These are phyloP conservation scores for Penicillium paxilli DNA, from an alignment of 495 filamentous ascomycete species.

Conservation along the genomic window DNA sequence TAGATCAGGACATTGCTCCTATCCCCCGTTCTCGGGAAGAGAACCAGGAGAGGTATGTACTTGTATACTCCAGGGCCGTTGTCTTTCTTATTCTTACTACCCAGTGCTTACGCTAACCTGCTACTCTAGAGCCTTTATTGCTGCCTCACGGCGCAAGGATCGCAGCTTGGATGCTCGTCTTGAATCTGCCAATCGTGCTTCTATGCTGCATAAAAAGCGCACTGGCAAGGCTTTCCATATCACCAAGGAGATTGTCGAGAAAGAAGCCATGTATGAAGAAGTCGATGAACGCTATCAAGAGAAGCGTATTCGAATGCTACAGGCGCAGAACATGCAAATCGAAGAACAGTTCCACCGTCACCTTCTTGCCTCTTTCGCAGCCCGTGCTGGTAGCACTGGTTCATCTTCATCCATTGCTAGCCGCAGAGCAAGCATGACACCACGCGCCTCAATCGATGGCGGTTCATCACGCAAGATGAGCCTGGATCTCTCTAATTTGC, in stretches of 20 bases:
- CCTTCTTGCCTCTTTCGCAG: conserved; percentile 35
- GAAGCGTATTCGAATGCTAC: conserved; percentile 44
- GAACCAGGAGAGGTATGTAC: conserved; percentile 78
- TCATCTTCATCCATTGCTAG: conserved; percentile 20
- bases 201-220: conserved; percentile 84
- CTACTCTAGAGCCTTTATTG: conserved; percentile 78
- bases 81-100: not conserved
- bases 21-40: conserved; percentile 62
- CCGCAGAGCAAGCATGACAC: conserved; percentile 25
- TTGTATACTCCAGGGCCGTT: not conserved
- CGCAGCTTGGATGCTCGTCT: conserved; percentile 86
- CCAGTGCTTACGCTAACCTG: not conserved
- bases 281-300: conserved; percentile 70
- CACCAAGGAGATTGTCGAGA: conserved; percentile 83
- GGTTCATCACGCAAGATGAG: conserved; percentile 38
- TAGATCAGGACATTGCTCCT: conserved; percentile 38
- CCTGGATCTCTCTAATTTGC: conserved; percentile 38
- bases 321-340: conserved; percentile 44
- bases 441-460: conserved; percentile 30
- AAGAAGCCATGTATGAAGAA: conserved; percentile 97
- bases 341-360: conserved; percentile 44
- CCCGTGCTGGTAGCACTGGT: conserved; percentile 19
- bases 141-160: conserved; percentile 88
- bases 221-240: conserved; percentile 84
- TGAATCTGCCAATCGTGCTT: conserved; percentile 84